phyloP scores from a whole-genome alignment of 2,329 filamentous ascomycete genomes.

The Pochonia chlamydosporia region DNA sequence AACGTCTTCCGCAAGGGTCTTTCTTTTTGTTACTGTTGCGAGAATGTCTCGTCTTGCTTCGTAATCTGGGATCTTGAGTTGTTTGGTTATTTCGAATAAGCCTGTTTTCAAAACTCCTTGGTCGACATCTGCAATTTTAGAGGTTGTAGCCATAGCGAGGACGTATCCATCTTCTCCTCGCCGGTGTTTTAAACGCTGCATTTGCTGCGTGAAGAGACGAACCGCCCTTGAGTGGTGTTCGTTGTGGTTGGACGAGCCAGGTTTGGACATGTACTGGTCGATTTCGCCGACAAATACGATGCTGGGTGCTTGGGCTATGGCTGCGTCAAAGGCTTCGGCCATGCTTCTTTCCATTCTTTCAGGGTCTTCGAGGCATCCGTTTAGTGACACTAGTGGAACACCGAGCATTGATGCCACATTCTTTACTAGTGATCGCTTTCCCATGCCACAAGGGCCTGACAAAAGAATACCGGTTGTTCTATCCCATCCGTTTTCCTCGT shows the following conservation, averaged over 20 bases:
- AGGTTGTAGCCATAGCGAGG: slow-evolving; percentile 87
- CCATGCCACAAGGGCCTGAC: slow-evolving; percentile 74
- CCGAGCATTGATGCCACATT: slow-evolving; percentile 66
- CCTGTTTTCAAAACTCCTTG: slow-evolving; percentile 68
- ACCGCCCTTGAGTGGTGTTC: slow-evolving; percentile 90
- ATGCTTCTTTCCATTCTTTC: slow-evolving; percentile 34
- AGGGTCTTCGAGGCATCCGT: slow-evolving; percentile 28
- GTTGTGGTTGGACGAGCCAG: slow-evolving; percentile 69
- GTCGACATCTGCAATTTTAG: slow-evolving; percentile 80
- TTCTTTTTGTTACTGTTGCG: slow-evolving; percentile 61
- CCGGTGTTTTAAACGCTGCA: slow-evolving; percentile 69
- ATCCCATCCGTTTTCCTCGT: slow-evolving; percentile 11
- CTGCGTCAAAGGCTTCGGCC: slow-evolving; percentile 58
- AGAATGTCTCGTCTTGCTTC: slow-evolving; percentile 73
- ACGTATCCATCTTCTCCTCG: slow-evolving; percentile 71
- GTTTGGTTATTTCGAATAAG: slow-evolving; percentile 77
- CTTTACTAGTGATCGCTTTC: slow-evolving; percentile 72
- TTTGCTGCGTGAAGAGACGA: slow-evolving; percentile 75
- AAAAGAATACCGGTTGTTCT: slow-evolving; percentile 55
- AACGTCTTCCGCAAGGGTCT: slow-evolving; percentile 61
- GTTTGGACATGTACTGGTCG: slow-evolving; percentile 75
- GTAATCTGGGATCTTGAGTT: slow-evolving; percentile 82
- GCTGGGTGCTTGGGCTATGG: slow-evolving; percentile 78
- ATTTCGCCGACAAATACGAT: slow-evolving; percentile 90
- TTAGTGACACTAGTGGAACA: slow-evolving; percentile 63